Base-by-base conservation (phyloP, 148 eudicot species). In the Drosera capensis region DNA sequence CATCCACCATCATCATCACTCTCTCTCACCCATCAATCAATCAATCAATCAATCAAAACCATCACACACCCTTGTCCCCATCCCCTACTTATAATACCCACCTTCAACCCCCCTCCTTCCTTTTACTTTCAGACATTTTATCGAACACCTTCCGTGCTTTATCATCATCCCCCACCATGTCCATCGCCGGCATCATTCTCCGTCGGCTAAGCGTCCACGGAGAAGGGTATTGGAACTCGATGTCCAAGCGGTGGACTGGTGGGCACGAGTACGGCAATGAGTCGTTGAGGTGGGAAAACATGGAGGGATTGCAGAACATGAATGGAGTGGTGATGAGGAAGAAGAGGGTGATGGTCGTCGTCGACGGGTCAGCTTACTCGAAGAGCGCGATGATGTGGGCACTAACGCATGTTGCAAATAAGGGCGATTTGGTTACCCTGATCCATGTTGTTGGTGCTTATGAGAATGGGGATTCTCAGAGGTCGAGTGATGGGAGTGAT, bases 331-430 rank as follows among this genome's bases (percentile, higher is more conserved):
- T 49, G 51, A 68, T 56, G 66, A 25, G 14, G 3, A 68, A 63
- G 70, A 86, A 86, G 49, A 81, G 95, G 29, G 92, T 86, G 2
- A 86, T 86, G 95, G 92, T 86, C 3, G 83, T 78, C 14, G 92
- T 86, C 41, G 95, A 86, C 56, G 58, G 73, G 3, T 55, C 72
- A 20, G 57, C 78, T 5, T 77, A 76, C 42, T 72, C 92, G 2
- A 86, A 80, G 45, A 80, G 78, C 55, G 95, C 86, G 0, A 75
- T 81, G 83, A 70, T 86, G 76, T 86, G 95, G 95, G 95, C 92
- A 2, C 66, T 86, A 0, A 81, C 80, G 17, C 95, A 81, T 68
- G 78, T 86, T 1, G 44, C 86, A 14, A 80, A 78, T 21, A 72
- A 72, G 58, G 95, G 86, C 40, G 95, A 86, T 62, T 58, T 64